Evolutionary conservation across 176 grass and related monocot genomes (phyloP).

Genomic region (Triticum timopheevii): DNA sequence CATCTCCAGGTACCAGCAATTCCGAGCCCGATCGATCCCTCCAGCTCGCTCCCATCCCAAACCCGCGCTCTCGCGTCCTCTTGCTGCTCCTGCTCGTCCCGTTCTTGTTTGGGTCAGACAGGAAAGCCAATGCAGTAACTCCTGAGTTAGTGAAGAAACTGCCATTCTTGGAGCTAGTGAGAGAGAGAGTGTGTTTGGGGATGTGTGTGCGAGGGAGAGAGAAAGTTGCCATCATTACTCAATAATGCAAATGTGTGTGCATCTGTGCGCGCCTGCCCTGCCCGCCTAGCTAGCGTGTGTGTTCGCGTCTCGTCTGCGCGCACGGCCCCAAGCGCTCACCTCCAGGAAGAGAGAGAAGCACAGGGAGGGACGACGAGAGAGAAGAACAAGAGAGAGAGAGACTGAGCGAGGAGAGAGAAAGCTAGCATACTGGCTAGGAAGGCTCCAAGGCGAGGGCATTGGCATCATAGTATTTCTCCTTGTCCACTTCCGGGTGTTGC

Average conservation of each 20-base stretch:
- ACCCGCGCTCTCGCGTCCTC: background rate
- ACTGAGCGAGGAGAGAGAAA: background rate
- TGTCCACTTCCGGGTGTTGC: conserved; percentile 40
- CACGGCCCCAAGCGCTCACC: conserved; percentile 52
- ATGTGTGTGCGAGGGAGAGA: conserved; percentile 44
- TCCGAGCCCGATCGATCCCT: background rate
- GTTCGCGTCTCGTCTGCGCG: conserved; percentile 38
- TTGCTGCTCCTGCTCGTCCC: conserved; percentile 12
- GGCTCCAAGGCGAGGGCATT: conserved; percentile 35
- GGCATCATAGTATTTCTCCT: conserved; percentile 39
- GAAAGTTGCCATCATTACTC: conserved; percentile 74
- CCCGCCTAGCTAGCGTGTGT: conserved; percentile 29
- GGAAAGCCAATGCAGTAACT: conserved; percentile 57
- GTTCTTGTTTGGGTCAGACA: conserved; percentile 45
- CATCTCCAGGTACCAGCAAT: conserved; percentile 82
- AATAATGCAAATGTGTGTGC: conserved; percentile 66
- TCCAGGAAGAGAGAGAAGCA: conserved; percentile 27
- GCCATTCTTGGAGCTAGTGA: conserved; percentile 46
- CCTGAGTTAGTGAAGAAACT: conserved; percentile 61
- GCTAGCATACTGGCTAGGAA: background rate
- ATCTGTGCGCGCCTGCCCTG: conserved; percentile 40
- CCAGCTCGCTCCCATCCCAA: background rate
- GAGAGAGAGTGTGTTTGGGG: conserved; percentile 40
- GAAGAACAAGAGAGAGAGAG: background rate
- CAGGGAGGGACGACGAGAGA: background rate